phyloP scores from a whole-genome alignment of 2,329 filamentous ascomycete species.

The Ophiostoma perfectum region DNA sequence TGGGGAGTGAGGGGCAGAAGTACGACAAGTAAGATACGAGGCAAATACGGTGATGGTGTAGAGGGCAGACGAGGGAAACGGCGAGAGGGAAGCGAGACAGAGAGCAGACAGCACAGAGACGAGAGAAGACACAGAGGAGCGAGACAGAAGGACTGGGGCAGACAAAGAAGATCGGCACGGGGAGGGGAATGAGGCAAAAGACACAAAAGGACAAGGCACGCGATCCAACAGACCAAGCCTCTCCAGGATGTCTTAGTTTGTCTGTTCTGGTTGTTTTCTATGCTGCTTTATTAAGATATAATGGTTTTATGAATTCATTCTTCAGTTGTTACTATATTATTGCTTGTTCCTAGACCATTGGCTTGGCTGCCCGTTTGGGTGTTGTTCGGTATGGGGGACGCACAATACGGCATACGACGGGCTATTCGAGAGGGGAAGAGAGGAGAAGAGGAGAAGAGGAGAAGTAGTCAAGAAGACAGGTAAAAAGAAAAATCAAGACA shows the following conservation, averaged over 20 bases:
- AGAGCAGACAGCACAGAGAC: not conserved
- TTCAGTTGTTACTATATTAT: not conserved
- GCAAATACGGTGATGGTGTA: too few relatives aligned
- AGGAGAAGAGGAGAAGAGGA: not conserved
- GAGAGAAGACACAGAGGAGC: not conserved
- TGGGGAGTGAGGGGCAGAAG: too few relatives aligned
- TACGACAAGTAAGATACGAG: too few relatives aligned
- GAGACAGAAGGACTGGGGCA: too few relatives aligned
- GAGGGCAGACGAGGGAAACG: too few relatives aligned
- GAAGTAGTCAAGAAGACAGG: not conserved
- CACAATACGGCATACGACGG: not conserved
- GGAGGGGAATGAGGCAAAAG: slow-evolving; percentile 2
- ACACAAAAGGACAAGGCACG: slow-evolving; percentile 1
- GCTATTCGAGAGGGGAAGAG: not conserved
- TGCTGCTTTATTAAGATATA: not conserved
- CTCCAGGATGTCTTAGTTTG: not conserved
- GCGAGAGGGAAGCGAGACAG: not conserved
- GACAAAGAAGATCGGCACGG: not conserved
- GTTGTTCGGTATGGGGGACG: slow-evolving; percentile 1
- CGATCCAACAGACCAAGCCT: not conserved
- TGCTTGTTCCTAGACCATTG: not conserved
- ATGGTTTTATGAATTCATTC: too few relatives aligned
- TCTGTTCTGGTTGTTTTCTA: not conserved
- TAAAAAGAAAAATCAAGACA: not conserved
- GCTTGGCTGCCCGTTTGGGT: slow-evolving; percentile 2